Evolutionary conservation across 2,329 filamentous ascomycete species (phyloP).

Genomic region (Spiromastix sp.): DNA sequence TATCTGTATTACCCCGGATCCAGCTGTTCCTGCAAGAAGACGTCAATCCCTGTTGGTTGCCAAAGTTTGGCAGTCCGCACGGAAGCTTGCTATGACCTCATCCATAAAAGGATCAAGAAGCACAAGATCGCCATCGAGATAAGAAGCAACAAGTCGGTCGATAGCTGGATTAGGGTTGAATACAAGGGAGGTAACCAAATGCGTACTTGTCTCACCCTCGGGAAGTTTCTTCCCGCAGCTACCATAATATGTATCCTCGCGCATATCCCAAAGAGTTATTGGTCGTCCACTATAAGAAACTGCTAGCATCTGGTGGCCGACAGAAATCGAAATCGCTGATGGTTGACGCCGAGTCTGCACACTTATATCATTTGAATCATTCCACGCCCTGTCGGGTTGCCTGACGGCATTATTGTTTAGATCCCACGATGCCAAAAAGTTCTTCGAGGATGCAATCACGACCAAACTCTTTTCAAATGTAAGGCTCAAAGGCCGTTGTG

Average conservation of each 20-base stretch:
- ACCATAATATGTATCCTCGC: slow-evolving; percentile 21
- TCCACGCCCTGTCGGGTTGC: slow-evolving; percentile 15
- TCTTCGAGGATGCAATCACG: slow-evolving; percentile 18
- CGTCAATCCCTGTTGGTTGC: slow-evolving; percentile 20
- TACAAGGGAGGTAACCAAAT: slow-evolving; percentile 19
- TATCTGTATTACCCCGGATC: slow-evolving; percentile 18
- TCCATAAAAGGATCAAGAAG: slow-evolving; percentile 22
- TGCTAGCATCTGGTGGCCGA: slow-evolving; percentile 23
- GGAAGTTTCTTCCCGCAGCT: slow-evolving; percentile 24
- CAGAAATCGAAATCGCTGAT: slow-evolving; percentile 18
- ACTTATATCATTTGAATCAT: slow-evolving; percentile 10
- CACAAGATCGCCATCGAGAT: slow-evolving; percentile 24
- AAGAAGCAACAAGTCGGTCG: slow-evolving; percentile 20
- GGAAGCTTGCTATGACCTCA: slow-evolving; percentile 16
- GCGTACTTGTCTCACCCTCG: slow-evolving; percentile 20
- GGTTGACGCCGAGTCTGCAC: slow-evolving; percentile 10
- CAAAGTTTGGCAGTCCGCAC: slow-evolving; percentile 21
- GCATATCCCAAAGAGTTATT: slow-evolving; percentile 28
- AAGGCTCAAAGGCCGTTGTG: slow-evolving; percentile 14
- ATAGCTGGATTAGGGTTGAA: slow-evolving; percentile 27
- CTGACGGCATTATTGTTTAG: slow-evolving; percentile 13
- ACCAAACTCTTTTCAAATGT: slow-evolving; percentile 19
- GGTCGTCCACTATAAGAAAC: slow-evolving; percentile 22
- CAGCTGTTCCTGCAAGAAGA: slow-evolving; percentile 17
- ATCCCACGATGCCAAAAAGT: slow-evolving; percentile 20